Conservation (phyloP, 228 moss, liverwort and hornwort genomes). For the Sphagnum fallax region DNA sequence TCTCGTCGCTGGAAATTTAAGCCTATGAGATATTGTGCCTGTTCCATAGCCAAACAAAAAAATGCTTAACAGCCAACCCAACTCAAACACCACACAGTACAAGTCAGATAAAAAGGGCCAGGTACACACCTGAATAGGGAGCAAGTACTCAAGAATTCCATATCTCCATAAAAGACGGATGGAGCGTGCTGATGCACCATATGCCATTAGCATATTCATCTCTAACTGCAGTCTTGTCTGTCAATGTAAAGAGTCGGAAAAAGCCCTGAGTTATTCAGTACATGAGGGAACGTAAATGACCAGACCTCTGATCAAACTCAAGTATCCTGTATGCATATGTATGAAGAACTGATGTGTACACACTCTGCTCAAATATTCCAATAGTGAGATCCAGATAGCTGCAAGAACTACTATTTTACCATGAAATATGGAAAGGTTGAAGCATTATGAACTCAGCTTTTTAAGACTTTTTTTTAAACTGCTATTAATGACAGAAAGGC, state of each 20-base stretch:
- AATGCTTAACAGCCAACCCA: not conserved
- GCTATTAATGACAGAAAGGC: too few species aligned
- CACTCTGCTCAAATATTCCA: not conserved
- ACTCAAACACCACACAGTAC: not conserved
- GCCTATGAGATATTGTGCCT: conserved; percentile 68
- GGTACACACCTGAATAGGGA: conserved; percentile 73
- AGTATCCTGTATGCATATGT: too few species aligned
- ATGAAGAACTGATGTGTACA: too few species aligned
- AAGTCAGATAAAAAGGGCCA: not conserved
- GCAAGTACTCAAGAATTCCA: conserved; percentile 75
- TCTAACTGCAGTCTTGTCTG: conserved; percentile 86
- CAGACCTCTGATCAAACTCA: too few species aligned
- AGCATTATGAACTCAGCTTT: too few species aligned
- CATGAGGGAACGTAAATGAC: not conserved
- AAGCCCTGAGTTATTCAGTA: not conserved
- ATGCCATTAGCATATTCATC: conserved; percentile 81
- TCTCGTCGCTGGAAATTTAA: conserved; percentile 55
- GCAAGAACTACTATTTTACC: too few species aligned
- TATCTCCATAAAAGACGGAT: conserved; percentile 89
- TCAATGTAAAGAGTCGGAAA: conserved; percentile 1
- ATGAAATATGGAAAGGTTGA: too few species aligned
- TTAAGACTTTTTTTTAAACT: too few species aligned
- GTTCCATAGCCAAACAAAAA: conserved; percentile 1
- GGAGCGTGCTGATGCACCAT: conserved; percentile 89
- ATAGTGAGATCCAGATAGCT: too few species aligned